phyloP scores from a whole-genome alignment of 805 yeast species.

The Wickerhamiella dianesei region DNA sequence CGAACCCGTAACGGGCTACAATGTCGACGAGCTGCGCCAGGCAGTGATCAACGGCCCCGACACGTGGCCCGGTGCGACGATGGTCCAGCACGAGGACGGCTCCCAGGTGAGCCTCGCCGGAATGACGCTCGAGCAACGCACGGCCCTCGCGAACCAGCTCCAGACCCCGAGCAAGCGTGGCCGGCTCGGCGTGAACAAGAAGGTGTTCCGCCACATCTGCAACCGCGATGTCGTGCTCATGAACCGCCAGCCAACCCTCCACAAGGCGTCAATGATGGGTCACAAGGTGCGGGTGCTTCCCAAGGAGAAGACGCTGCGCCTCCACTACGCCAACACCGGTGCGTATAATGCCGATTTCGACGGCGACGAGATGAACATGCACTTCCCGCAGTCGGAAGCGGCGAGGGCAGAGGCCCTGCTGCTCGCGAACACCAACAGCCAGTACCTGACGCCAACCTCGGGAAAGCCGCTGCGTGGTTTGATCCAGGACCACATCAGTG shows the following conservation, averaged over 20 bases:
- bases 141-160: slow-evolving; percentile 86
- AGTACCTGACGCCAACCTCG: slow-evolving; percentile 94
- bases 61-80: slow-evolving; percentile 97
- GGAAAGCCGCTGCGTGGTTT: slow-evolving; percentile 98
- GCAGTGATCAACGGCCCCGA: slow-evolving; percentile 97
- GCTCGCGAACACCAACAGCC: slow-evolving; percentile 94
- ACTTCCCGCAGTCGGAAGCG: slow-evolving; percentile 94
- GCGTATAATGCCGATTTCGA: slow-evolving; percentile 98
- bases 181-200: slow-evolving; percentile 47
- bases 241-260: slow-evolving; percentile 99
- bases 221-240: slow-evolving; percentile 91
- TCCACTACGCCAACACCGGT: slow-evolving; percentile 98
- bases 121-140: slow-evolving; percentile 87
- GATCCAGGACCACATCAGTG: slow-evolving; percentile 97
- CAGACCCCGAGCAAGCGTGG: slow-evolving; percentile 49
- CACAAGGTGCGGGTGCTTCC: slow-evolving; percentile 94
- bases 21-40: slow-evolving; percentile 77
- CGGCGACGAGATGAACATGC: slow-evolving; percentile 99
- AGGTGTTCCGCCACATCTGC: slow-evolving; percentile 86
- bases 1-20: slow-evolving; percentile 91
- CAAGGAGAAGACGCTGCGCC: slow-evolving; percentile 88
- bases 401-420: slow-evolving; percentile 93
- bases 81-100: slow-evolving; percentile 93
- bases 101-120: slow-evolving; percentile 65
- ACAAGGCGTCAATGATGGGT: slow-evolving; percentile 99